Conservation (phyloP, 2,329 filamentous ascomycete genomes). For the Aciculosporium take region DNA sequence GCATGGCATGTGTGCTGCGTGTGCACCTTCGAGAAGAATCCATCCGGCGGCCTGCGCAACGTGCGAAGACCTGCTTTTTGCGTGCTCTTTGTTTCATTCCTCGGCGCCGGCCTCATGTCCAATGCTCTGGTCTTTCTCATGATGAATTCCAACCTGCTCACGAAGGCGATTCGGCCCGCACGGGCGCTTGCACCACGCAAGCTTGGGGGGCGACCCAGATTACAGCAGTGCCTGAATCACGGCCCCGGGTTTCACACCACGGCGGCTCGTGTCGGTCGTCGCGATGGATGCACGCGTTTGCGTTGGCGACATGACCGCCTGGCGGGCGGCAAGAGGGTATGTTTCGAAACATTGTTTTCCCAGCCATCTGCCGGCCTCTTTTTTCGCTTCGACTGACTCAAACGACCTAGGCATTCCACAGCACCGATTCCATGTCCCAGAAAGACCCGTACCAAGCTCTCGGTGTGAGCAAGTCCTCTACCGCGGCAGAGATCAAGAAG, state of each 20-base stretch:
- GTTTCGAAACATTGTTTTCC: neutral
- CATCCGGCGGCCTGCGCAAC: neutral
- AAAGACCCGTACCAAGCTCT: conserved; percentile 80
- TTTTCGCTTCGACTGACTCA: neutral
- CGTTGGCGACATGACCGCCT: conserved; percentile 8
- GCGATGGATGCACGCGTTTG: conserved; percentile 10
- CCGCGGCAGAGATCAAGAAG: conserved; percentile 84
- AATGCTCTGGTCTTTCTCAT: conserved; percentile 18
- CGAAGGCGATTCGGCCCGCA: conserved; percentile 31
- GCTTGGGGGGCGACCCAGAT: conserved; percentile 23
- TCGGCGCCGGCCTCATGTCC: conserved; percentile 1
- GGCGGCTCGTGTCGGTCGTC: conserved; percentile 11
- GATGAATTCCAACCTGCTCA: conserved; percentile 35
- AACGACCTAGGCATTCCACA: conserved; percentile 41
- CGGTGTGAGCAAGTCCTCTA: conserved; percentile 70
- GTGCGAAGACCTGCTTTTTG: neutral
- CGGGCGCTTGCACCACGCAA: conserved; percentile 31
- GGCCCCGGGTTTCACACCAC: conserved; percentile 21
- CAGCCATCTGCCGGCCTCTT: neutral
- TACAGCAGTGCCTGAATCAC: conserved; percentile 27
- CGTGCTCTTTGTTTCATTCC: conserved; percentile 1
- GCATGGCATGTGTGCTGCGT: no score
- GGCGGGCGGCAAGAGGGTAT: conserved; percentile 17
- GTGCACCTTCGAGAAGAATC: conserved; percentile 7
- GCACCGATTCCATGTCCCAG: conserved; percentile 37